Conservation (phyloP, 2,329 filamentous ascomycete species). For the Trichoderma sp. region DNA sequence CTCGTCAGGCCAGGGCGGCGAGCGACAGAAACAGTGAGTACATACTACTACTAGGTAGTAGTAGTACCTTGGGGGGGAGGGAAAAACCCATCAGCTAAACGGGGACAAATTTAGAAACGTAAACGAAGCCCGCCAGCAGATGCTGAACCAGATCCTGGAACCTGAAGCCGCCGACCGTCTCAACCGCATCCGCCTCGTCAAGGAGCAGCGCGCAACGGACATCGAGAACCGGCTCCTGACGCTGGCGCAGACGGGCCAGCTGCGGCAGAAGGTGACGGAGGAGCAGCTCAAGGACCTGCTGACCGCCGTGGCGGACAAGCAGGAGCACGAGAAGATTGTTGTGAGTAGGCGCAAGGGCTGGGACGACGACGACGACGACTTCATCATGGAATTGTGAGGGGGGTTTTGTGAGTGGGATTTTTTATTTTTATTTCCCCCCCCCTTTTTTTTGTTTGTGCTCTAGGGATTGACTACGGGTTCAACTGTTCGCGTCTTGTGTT, state of each 20-base stretch:
- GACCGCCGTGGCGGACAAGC: slow-evolving; percentile 75
- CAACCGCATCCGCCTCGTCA: slow-evolving; percentile 91
- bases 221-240: slow-evolving; percentile 91
- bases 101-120: slow-evolving; percentile 40
- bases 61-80: too few species aligned
- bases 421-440: background rate
- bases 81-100: background rate
- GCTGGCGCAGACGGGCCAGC: slow-evolving; percentile 83
- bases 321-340: slow-evolving; percentile 80
- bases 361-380: slow-evolving; percentile 80
- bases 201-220: slow-evolving; percentile 83
- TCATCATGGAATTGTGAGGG: slow-evolving; percentile 59
- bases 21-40: slow-evolving; percentile 55
- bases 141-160: slow-evolving; percentile 89
- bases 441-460: background rate
- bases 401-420: background rate
- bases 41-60: too few species aligned
- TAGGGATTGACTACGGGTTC: background rate
- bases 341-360: slow-evolving; percentile 78
- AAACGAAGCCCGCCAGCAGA: slow-evolving; percentile 68
- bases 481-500: background rate
- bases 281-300: slow-evolving; percentile 90
- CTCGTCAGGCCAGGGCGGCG: slow-evolving; percentile 46
- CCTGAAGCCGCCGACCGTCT: slow-evolving; percentile 91
- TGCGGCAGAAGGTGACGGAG: slow-evolving; percentile 84